Conservation (phyloP, 768 basidiomycete species). For the Flagelloscypha sp. region DNA sequence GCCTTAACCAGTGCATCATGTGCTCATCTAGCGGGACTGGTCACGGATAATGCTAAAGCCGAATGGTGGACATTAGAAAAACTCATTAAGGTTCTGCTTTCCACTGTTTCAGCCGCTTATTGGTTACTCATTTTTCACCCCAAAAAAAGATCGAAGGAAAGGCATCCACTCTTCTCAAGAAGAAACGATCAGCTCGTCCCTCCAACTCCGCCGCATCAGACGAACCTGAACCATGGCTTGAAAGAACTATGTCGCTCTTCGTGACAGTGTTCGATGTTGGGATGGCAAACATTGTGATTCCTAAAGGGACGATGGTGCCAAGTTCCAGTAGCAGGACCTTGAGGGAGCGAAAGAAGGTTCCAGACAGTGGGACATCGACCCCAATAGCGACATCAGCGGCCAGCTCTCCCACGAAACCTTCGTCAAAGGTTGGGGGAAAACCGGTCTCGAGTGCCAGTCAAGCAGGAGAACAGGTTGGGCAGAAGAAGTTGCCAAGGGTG, state of each 20-base stretch:
- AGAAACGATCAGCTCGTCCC: conserved; percentile 37
- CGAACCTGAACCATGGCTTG: conserved; percentile 46
- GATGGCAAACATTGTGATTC: conserved; percentile 11
- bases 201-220: conserved; percentile 14
- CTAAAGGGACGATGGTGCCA: conserved; percentile 16
- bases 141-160: conserved; percentile 57
- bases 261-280: conserved; percentile 29
- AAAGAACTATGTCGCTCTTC: conserved; percentile 44
- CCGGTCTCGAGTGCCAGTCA: conserved; percentile 8
- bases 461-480: conserved; percentile 9
- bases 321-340: conserved; percentile 36
- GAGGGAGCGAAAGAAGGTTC: conserved; percentile 39
- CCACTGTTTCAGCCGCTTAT: neutral
- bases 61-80: conserved; percentile 63
- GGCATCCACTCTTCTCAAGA: no score
- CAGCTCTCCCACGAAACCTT: conserved; percentile 8
- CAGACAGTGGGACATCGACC: conserved; percentile 6
- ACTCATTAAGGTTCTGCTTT: conserved; percentile 36
- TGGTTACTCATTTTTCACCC: conserved; percentile 31
- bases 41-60: conserved; percentile 32
- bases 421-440: neutral
- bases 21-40: conserved; percentile 72
- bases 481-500: conserved; percentile 46
- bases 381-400: conserved; percentile 10
- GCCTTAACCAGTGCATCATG: conserved; percentile 78